These are phyloP conservation scores for Berberis vulgaris DNA, from an alignment of 164 flowering plant genomes.

Conservation along the genomic window DNA sequence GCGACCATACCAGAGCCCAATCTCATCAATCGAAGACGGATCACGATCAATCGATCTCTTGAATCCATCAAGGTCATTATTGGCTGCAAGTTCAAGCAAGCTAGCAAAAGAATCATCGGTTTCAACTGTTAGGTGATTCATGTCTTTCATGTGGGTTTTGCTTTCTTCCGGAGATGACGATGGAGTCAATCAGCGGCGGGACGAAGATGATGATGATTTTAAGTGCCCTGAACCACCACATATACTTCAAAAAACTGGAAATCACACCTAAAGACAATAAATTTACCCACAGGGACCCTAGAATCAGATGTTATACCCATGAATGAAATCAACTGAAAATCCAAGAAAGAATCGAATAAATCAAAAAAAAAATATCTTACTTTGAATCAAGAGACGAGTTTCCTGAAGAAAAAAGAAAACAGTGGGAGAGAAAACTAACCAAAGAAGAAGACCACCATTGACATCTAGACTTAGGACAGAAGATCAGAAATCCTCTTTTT, in stretches of 20 bases:
- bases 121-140: constrained; percentile 51
- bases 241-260: constrained; percentile 30
- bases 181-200: constrained; percentile 3
- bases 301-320: too few relatives aligned
- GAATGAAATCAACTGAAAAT: too few relatives aligned
- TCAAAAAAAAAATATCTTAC: too few relatives aligned
- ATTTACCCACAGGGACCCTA: too few relatives aligned
- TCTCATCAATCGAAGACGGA: constrained; percentile 54
- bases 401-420: too few relatives aligned
- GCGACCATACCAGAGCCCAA: constrained; percentile 81
- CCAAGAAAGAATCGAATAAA: too few relatives aligned
- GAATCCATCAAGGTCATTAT: constrained; percentile 66
- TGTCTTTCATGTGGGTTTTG: constrained; percentile 19
- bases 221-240: constrained; percentile 34
- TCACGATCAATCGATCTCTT: constrained; percentile 41
- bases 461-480: too few relatives aligned
- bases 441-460: too few relatives aligned
- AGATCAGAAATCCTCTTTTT: too few relatives aligned
- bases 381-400: too few relatives aligned
- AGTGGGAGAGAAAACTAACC: too few relatives aligned
- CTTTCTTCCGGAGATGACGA: constrained; percentile 11
- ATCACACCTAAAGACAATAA: neutral
- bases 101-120: constrained; percentile 63
- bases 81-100: constrained; percentile 81
- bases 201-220: constrained; percentile 10